Percentiles rank a stretch among this genome's conserved stretches.
These are phyloP conservation scores for Termitomyces sp. DNA, from an alignment of 768 basidiomycete genomes.

Conservation along the genomic window DNA sequence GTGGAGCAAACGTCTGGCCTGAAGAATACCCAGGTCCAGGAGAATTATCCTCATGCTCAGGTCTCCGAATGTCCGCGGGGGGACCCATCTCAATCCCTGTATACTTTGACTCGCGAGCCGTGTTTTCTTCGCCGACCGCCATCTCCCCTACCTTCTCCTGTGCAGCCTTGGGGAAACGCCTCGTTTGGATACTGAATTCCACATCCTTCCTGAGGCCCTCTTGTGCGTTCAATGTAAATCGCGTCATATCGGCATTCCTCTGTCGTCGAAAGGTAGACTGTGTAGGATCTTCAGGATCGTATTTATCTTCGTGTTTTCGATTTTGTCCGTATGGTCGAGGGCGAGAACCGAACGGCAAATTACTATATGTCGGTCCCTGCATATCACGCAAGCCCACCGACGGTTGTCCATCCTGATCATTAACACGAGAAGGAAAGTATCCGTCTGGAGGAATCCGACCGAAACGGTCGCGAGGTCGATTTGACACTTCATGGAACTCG, in stretches of 20 bases:
- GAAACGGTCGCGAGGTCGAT: constrained; percentile 5
- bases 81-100: background rate
- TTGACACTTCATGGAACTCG: constrained; percentile 27
- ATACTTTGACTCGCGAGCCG: background rate
- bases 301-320: background rate
- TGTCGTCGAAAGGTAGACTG: background rate
- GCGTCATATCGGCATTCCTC: background rate
- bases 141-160: background rate
- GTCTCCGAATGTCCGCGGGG: constrained; percentile 2
- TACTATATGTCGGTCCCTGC: background rate
- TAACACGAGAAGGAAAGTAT: background rate
- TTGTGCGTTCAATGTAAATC: background rate
- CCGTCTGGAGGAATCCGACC: constrained; percentile 1
- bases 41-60: background rate
- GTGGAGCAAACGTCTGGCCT: constrained; percentile 11
- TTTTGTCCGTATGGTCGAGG: background rate
- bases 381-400: background rate
- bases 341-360: background rate
- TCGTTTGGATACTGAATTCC: background rate
- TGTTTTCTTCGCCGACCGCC: background rate
- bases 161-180: background rate
- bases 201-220: background rate
- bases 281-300: background rate
- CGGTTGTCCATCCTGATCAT: background rate
- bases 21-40: constrained; percentile 20